phyloP scores from a whole-genome alignment of 1,284 basidiomycete species.

The Cystobasidiaceae sp. region DNA sequence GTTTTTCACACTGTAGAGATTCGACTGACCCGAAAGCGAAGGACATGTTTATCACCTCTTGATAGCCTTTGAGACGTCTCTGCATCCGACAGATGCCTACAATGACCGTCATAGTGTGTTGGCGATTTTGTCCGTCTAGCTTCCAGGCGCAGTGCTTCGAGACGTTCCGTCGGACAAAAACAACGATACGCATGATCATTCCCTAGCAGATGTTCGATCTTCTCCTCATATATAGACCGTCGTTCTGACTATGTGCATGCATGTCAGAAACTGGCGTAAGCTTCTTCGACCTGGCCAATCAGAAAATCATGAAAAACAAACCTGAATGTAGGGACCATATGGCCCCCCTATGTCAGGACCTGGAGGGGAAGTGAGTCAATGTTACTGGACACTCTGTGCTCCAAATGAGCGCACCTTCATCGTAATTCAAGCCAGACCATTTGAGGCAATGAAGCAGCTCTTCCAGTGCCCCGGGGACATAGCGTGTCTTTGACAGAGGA shows the following conservation, averaged over 20 bases:
- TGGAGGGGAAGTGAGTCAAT: conserved; percentile 43
- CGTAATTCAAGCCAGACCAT: conserved; percentile 91
- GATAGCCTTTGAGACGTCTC: conserved; percentile 69
- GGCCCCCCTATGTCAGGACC: conserved; percentile 70
- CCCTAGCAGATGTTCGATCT: conserved; percentile 68
- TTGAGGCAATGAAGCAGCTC: conserved; percentile 67
- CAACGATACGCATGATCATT: conserved; percentile 76
- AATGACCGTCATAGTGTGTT: conserved; percentile 75
- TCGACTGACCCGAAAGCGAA: conserved; percentile 76
- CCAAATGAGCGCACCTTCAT: conserved; percentile 61
- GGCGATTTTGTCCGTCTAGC: conserved; percentile 66
- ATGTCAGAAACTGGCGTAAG: background rate
- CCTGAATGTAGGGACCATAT: conserved; percentile 77
- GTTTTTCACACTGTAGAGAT: background rate
- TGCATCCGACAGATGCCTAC: conserved; percentile 75
- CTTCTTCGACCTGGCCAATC: too few relatives aligned
- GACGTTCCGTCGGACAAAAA: conserved; percentile 72
- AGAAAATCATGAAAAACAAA: too few relatives aligned
- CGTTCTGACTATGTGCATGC: conserved; percentile 69
- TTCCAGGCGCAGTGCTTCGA: conserved; percentile 62
- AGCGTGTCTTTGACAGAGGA: conserved; percentile 72
- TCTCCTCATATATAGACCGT: conserved; percentile 70
- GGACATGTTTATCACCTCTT: conserved; percentile 69
- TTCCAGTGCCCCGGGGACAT: conserved; percentile 77
- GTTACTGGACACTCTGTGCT: background rate